phyloP scores from a whole-genome alignment of 2,329 filamentous ascomycete genomes.

The Fusarium coffeatum region DNA sequence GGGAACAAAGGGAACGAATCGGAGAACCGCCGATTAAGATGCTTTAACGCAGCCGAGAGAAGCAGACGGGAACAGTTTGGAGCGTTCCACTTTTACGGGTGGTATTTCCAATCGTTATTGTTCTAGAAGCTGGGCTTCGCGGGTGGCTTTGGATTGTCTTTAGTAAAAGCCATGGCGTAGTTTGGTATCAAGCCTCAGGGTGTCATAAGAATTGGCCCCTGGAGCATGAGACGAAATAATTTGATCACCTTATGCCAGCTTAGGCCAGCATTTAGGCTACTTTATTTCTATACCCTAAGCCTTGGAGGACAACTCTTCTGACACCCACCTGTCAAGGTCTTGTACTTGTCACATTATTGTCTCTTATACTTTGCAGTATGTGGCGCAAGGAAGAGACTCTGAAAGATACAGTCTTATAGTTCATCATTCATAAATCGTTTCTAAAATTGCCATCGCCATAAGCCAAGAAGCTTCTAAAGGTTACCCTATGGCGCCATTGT shows the following conservation, averaged over 20 bases:
- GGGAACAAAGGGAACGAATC: not conserved
- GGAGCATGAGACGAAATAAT: too few species aligned
- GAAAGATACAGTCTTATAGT: not conserved
- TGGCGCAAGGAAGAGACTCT: not conserved
- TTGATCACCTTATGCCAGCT: too few species aligned
- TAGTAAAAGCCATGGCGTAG: not conserved
- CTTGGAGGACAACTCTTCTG: too few species aligned
- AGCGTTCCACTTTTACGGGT: not conserved
- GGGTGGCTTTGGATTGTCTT: not conserved
- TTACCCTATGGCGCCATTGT: not conserved
- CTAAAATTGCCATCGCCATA: not conserved
- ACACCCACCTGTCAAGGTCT: too few species aligned
- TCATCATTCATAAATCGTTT: slow-evolving; percentile 4
- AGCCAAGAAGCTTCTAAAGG: not conserved
- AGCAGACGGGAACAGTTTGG: not conserved
- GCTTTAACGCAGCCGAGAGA: not conserved
- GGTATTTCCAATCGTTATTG: not conserved
- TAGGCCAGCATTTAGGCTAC: too few species aligned
- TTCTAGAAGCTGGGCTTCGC: not conserved
- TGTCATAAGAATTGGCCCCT: too few species aligned
- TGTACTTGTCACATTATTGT: too few species aligned
- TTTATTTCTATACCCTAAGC: too few species aligned
- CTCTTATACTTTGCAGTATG: not conserved
- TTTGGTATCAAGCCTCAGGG: too few species aligned
- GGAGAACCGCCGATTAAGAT: not conserved